phyloP scores from a whole-genome alignment of 768 basidiomycete genomes.

The Mycena haematopus region DNA sequence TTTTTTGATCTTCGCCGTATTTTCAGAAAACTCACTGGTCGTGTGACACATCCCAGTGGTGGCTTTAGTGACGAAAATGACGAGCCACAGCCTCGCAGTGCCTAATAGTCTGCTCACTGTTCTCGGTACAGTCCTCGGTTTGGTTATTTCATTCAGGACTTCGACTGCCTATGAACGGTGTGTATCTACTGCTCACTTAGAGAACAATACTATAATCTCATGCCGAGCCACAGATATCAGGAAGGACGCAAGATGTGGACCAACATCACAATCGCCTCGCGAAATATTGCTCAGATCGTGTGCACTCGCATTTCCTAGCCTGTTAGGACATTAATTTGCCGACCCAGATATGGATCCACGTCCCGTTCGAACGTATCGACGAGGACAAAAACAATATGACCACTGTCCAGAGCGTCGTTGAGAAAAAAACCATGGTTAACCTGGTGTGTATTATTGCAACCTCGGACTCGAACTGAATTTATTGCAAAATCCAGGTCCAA shows the following conservation, averaged over 20 bases:
- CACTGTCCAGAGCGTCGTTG: conserved; percentile 57
- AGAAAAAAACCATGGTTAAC: conserved; percentile 80
- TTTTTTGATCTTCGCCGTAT: conserved; percentile 35
- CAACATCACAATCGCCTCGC: conserved; percentile 26
- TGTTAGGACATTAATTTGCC: not conserved
- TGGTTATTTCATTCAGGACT: conserved; percentile 76
- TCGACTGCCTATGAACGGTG: conserved; percentile 74
- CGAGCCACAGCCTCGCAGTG: conserved; percentile 54
- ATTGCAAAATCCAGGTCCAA: conserved; percentile 53
- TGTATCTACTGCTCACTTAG: conserved; percentile 28
- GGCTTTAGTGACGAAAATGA: conserved; percentile 56
- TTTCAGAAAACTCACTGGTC: conserved; percentile 45
- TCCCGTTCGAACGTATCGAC: conserved; percentile 49
- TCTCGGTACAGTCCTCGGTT: conserved; percentile 74
- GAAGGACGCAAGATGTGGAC: conserved; percentile 77
- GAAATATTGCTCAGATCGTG: conserved; percentile 28
- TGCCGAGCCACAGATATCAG: conserved; percentile 51
- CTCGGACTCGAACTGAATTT: not conserved
- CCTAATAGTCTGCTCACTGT: conserved; percentile 67
- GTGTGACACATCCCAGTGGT: conserved; percentile 58
- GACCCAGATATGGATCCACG: conserved; percentile 61
- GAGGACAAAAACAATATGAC: conserved; percentile 40
- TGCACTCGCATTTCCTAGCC: not conserved
- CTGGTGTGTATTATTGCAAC: conserved; percentile 46
- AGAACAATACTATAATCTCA: not conserved